Base-by-base conservation (phyloP, 768 basidiomycete species). In the Boletus edulis region DNA sequence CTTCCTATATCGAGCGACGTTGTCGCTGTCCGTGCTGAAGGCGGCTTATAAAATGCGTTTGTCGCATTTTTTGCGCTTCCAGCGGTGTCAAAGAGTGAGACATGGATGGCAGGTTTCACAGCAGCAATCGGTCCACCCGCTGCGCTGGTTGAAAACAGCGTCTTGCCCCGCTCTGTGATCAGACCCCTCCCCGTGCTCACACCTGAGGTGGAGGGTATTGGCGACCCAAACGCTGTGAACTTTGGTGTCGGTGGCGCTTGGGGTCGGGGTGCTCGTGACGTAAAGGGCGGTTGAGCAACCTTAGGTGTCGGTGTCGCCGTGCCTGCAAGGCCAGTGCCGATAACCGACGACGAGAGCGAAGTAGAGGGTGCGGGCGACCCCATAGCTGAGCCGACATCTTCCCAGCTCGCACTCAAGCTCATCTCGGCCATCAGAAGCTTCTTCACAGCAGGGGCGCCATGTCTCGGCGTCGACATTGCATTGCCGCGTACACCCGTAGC, bases 31-130 rank as follows among this genome's bases (percentile, higher is more conserved):
- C 31, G 32, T 2, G 66, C 51, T 12, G 69, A 59, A 4, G 82
- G 78, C 0, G 84, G 85, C 37, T 78, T 75, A 63, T 83, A 89
- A 65, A 89, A 89, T 5, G 87, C 87, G 58, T 89, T 89, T 22
- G 74, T 76, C 10, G 78, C 76, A 32, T 73, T 74, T 47, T 78
- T 78, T 1, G 86, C 84, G 24, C 76, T 78, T 17, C 76, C 75
- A 3, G 62, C 49, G 2, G 78, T 76, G 8, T 76, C 74, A 52
- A 85, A 82, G 3, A 75, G 54, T 14, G 66, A 66, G 51, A 67
- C 35, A 64, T 47, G 54, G 3, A 57, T 24, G 20, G 39, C 29
- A 11, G 50, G 38, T 46, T 61, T 60, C 48, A 22, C 31, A n/a
- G 34, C 6, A 7, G 41, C 35, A 42, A 56, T 54, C 5, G 49